These are phyloP conservation scores for Neurospora tetrasperma DNA, from an alignment of 495 filamentous ascomycete species.

Conservation along the genomic window DNA sequence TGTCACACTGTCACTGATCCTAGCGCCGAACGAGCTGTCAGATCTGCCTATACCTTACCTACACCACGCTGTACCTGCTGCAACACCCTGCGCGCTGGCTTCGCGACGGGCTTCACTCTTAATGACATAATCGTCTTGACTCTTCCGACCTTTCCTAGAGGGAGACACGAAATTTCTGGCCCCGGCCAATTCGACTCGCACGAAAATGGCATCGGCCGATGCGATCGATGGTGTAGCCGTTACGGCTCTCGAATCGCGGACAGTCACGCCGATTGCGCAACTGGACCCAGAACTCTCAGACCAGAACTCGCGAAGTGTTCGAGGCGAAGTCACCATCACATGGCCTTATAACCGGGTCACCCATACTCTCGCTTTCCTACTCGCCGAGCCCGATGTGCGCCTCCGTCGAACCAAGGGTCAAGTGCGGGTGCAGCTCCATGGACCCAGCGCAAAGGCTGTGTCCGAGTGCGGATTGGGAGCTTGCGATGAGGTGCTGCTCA, in stretches of 20 bases:
- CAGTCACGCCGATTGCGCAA: conserved; percentile 49
- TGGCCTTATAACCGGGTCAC: conserved; percentile 85
- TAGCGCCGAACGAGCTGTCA: not conserved
- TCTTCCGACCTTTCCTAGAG: not conserved
- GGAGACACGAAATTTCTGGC: not conserved
- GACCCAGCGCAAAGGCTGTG: conserved; percentile 58
- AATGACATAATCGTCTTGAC: not conserved
- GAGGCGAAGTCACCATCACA: conserved; percentile 67
- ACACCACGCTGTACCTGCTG: not conserved
- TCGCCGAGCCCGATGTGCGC: conserved; percentile 80
- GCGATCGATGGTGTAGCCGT: conserved; percentile 2
- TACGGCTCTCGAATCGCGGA: conserved; percentile 10
- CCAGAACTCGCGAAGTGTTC: conserved; percentile 23
- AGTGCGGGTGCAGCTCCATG: conserved; percentile 71
- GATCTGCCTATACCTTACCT: not conserved
- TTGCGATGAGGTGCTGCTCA: conserved; percentile 62
- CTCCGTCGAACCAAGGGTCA: conserved; percentile 70
- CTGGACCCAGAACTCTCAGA: conserved; percentile 47
- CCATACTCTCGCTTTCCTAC: conserved; percentile 58
- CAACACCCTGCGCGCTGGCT: not conserved
- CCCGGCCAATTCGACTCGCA: not conserved
- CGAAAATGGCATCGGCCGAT: conserved; percentile 15
- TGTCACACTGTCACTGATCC: not conserved
- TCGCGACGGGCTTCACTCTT: not conserved
- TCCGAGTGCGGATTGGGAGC: conserved; percentile 57